A percentile compares a stretch with the other conserved stretches of the same genome.
These are phyloP conservation scores for Trichoderma pleuroti DNA, from an alignment of 2,329 filamentous ascomycete genomes.

Conservation along the genomic window DNA sequence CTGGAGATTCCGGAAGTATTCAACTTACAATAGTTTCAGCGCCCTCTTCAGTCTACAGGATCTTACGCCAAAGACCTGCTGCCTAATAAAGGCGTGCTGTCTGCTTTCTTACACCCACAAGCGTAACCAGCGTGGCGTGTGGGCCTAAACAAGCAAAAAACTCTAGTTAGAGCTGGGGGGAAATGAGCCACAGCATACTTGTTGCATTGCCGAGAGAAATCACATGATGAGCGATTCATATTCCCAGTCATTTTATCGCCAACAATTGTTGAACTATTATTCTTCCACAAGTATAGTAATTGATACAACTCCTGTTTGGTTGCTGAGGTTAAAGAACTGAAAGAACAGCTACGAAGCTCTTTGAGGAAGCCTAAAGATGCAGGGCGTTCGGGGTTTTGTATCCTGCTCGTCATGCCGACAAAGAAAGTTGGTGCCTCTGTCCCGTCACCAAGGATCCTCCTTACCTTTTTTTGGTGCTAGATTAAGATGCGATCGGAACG, in stretches of 20 bases:
- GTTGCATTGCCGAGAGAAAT: neutral
- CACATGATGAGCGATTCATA: neutral
- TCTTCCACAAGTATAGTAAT: neutral
- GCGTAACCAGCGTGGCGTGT: neutral
- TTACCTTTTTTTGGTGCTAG: neutral
- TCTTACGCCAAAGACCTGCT: neutral
- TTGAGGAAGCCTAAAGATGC: neutral
- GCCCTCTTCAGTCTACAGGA: neutral
- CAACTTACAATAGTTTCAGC: neutral
- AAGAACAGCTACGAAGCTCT: neutral
- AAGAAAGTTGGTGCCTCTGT: neutral
- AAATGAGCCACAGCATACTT: neutral
- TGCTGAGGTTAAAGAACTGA: neutral
- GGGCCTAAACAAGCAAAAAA: neutral
- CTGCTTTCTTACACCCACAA: neutral
- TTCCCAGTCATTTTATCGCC: neutral
- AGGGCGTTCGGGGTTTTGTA: neutral
- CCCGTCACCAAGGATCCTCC: neutral
- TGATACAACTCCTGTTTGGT: neutral
- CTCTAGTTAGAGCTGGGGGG: neutral
- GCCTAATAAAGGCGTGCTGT: neutral
- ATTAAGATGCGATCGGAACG: neutral
- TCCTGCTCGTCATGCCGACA: neutral
- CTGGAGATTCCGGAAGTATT: neutral
- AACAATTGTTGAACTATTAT: neutral